These are phyloP conservation scores for Fusarium austroafricanum DNA, from an alignment of 2,329 filamentous ascomycete species.

Conservation along the genomic window DNA sequence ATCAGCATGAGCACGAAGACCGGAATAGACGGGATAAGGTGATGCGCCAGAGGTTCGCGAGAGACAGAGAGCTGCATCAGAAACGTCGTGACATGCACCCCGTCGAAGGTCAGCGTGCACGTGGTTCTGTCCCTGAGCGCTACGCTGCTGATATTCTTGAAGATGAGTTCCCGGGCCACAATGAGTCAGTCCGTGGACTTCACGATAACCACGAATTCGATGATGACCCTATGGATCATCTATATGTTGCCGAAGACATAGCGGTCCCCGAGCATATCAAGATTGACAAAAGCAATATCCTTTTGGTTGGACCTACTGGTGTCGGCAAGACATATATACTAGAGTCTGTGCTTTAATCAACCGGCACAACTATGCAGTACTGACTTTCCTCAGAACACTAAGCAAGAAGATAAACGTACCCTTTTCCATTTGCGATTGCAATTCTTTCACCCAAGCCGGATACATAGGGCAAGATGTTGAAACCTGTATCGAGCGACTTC, in stretches of 20 bases:
- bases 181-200: conserved; percentile 59
- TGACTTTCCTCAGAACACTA: conserved; percentile 73
- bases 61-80: conserved; percentile 71
- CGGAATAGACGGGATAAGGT: conserved; percentile 70
- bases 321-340: conserved; percentile 97
- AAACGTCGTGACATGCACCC: conserved; percentile 73
- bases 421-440: conserved; percentile 95
- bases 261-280: conserved; percentile 66
- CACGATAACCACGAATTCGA: conserved; percentile 52
- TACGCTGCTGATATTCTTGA: conserved; percentile 52
- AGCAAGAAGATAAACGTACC: conserved; percentile 94
- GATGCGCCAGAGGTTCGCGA: conserved; percentile 75
- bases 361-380: neutral
- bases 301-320: conserved; percentile 90
- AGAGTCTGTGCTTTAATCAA: conserved; percentile 59
- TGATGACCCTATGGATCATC: conserved; percentile 53
- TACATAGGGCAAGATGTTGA: conserved; percentile 99
- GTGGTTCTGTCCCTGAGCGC: conserved; percentile 45
- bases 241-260: conserved; percentile 63
- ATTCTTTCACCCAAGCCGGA: conserved; percentile 93
- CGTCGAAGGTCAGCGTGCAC: conserved; percentile 74
- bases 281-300: conserved; percentile 94
- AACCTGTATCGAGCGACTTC: conserved; percentile 87
- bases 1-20: conserved; percentile 79
- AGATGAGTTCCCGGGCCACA: conserved; percentile 68